A percentile compares a stretch with the other conserved stretches of the same genome.
Conservation (phyloP, 257 asterid species). For the Solanum raphanifolium region DNA sequence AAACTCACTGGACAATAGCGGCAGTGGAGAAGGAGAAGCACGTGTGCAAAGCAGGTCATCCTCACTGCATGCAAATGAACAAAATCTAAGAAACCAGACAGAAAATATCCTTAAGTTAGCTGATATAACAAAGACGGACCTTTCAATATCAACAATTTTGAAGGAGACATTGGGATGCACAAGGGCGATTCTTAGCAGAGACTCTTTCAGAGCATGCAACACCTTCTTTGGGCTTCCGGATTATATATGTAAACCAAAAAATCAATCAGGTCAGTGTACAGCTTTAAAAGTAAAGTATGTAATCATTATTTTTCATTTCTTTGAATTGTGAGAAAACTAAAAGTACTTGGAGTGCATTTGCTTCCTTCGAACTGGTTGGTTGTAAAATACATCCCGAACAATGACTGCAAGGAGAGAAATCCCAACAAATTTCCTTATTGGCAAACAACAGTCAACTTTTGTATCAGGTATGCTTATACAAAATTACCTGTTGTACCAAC, state of each 20-base stretch:
- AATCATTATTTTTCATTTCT: background rate
- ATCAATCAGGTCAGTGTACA: conserved; percentile 15
- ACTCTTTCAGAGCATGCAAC: conserved; percentile 59
- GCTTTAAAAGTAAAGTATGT: background rate
- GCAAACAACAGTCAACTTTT: background rate
- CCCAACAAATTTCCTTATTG: background rate
- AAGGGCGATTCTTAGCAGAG: conserved; percentile 70
- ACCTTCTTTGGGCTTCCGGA: conserved; percentile 62
- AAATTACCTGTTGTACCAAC: conserved; percentile 82
- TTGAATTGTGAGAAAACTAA: background rate
- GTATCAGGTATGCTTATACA: background rate
- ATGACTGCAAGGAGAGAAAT: conserved; percentile 34
- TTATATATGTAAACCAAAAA: conserved; percentile 17
- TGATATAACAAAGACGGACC: conserved; percentile 37
- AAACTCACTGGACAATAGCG: conserved; percentile 52
- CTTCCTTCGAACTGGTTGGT: conserved; percentile 94
- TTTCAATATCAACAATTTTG: conserved; percentile 62
- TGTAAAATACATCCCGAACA: conserved; percentile 77
- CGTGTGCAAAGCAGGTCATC: conserved; percentile 51
- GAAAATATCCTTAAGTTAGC: conserved; percentile 8
- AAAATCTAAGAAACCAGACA: conserved; percentile 2
- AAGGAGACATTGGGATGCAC: conserved; percentile 58
- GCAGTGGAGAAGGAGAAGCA: conserved; percentile 63
- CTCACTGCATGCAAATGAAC: conserved; percentile 41
- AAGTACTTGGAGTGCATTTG: conserved; percentile 72